Evolutionary conservation across 495 filamentous ascomycete species (phyloP).

Genomic region (Tuber calosporum): DNA sequence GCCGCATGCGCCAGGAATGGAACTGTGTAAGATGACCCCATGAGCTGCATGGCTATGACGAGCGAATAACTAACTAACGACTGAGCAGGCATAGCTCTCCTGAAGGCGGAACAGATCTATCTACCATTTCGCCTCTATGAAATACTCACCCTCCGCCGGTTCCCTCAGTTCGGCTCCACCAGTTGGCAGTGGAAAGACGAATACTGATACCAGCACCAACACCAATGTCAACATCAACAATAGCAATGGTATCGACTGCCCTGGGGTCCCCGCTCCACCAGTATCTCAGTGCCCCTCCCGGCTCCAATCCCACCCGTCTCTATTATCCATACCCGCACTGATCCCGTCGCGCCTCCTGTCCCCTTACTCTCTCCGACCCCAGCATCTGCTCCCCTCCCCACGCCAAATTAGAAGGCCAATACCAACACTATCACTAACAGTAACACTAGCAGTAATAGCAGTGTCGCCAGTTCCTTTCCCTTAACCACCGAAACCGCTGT

Average conservation of each 20-base stretch:
- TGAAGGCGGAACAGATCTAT: conserved; percentile 4
- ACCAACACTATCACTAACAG: background rate
- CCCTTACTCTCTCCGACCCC: background rate
- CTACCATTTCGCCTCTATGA: conserved; percentile 6
- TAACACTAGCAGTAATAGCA: conserved; percentile 18
- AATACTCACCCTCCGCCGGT: too few relatives aligned
- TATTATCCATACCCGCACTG: too few relatives aligned
- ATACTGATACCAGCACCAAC: conserved; percentile 1
- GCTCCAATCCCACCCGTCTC: background rate
- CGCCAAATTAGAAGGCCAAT: conserved; percentile 15
- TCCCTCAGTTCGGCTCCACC: background rate
- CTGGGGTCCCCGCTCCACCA: background rate
- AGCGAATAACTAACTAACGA: background rate
- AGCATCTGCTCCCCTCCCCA: background rate
- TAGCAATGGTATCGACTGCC: conserved; percentile 9
- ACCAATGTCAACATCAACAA: conserved; percentile 9
- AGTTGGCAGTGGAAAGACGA: background rate
- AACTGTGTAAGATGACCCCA: conserved; percentile 16
- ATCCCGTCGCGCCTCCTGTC: too few relatives aligned
- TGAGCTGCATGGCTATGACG: background rate
- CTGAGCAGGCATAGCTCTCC: conserved; percentile 9
- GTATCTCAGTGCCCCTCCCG: background rate
- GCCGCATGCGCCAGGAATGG: conserved; percentile 3
- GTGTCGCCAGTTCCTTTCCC: background rate
- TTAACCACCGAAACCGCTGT: too few relatives aligned